Percentiles rank a stretch among this genome's conserved stretches.
Evolutionary conservation across 495 filamentous ascomycete species (phyloP).

Genomic region (Hypoxylon lienhwacheense): DNA sequence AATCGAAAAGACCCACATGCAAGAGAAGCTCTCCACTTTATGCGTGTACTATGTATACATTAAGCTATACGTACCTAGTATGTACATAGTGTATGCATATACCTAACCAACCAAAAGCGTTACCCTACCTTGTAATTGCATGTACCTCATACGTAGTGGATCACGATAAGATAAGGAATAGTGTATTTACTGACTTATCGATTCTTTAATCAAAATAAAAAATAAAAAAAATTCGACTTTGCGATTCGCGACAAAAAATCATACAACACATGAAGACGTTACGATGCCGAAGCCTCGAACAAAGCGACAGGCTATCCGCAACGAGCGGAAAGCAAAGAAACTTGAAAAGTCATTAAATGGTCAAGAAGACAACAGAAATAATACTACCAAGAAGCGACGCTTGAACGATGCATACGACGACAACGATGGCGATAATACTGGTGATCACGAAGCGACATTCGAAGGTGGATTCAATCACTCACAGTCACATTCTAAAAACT

Average conservation of each 20-base stretch:
- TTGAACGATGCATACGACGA: conserved; percentile 32
- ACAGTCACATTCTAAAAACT: conserved; percentile 10
- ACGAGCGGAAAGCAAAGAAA: conserved; percentile 51
- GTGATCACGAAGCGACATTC: conserved; percentile 39
- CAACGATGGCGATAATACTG: conserved; percentile 14
- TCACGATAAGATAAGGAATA: no score
- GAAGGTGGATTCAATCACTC: conserved; percentile 25
- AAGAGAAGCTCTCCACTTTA: no score
- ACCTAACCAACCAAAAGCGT: no score
- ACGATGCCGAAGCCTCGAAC: conserved; percentile 40
- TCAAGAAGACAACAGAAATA: conserved; percentile 34
- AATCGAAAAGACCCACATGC: no score
- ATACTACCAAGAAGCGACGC: conserved; percentile 47
- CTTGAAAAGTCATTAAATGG: conserved; percentile 37
- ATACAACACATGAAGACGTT: background rate
- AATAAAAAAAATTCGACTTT: background rate
- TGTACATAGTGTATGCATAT: no score
- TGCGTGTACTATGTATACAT: no score
- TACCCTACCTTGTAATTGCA: no score
- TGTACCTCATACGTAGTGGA: no score
- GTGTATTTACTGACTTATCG: no score
- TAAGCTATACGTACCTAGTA: no score
- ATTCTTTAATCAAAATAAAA: background rate
- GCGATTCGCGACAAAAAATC: background rate
- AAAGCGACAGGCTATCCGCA: conserved; percentile 51